Conservation (phyloP, 768 basidiomycete genomes). For the Lanmaoa pseudosensibilis region DNA sequence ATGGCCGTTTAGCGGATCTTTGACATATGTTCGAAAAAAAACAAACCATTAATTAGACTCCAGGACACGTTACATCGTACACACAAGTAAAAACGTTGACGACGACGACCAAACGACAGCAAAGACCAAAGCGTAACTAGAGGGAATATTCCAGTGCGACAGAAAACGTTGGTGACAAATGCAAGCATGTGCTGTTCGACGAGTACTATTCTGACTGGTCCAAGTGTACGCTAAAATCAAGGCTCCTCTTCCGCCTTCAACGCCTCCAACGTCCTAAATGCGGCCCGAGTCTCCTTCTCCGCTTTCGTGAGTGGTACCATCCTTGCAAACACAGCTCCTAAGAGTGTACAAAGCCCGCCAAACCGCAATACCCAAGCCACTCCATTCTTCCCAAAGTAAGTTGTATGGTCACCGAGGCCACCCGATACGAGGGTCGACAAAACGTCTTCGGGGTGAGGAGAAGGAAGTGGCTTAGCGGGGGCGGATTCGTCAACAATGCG, state of each 20-base stretch:
- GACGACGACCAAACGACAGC: neutral
- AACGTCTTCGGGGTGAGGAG: conserved; percentile 37
- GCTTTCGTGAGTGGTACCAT: conserved; percentile 87
- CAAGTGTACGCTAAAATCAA: conserved; percentile 25
- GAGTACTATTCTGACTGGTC: neutral
- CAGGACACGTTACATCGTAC: neutral
- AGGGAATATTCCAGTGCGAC: conserved; percentile 5
- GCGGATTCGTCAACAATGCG: conserved; percentile 62
- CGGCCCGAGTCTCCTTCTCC: conserved; percentile 84
- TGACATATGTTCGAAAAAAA: neutral
- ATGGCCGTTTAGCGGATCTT: conserved; percentile 23
- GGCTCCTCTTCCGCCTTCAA: conserved; percentile 62
- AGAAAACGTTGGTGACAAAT: conserved; percentile 6
- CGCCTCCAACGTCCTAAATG: conserved; percentile 76
- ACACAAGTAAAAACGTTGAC: neutral
- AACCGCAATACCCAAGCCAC: conserved; percentile 94
- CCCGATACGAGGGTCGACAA: neutral
- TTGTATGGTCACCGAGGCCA: conserved; percentile 44
- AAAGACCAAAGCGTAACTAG: neutral
- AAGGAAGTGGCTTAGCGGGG: conserved; percentile 10
- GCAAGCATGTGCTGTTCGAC: conserved; percentile 15
- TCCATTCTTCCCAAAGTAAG: conserved; percentile 81
- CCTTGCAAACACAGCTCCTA: conserved; percentile 75
- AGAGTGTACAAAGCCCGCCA: conserved; percentile 82
- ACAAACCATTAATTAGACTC: neutral